Percentiles rank a stretch among this genome's conserved stretches.
These are phyloP conservation scores for Neurospora sp. DNA, from an alignment of 495 filamentous ascomycete genomes.

Conservation along the genomic window DNA sequence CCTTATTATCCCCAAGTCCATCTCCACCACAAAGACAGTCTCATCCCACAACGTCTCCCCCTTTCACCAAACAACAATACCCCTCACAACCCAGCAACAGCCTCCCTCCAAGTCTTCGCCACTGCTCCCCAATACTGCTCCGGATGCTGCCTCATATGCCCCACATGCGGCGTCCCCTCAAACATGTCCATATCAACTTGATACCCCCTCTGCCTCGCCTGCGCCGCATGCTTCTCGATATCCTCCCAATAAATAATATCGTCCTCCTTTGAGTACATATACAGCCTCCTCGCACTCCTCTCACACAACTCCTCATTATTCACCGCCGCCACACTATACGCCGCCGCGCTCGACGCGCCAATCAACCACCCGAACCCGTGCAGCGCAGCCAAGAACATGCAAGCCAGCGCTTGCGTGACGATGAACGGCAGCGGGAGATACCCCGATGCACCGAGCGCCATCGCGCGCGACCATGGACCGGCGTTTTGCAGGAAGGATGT, in stretches of 20 bases:
- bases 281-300: constrained; percentile 27
- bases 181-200: constrained; percentile 35
- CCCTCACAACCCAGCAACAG: not conserved
- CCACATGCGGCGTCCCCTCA: constrained; percentile 43
- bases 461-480: constrained; percentile 39
- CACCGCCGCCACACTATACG: constrained; percentile 25
- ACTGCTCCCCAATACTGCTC: constrained; percentile 46
- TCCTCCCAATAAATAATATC: constrained; percentile 45
- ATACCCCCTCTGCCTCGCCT: constrained; percentile 33
- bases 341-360: constrained; percentile 26
- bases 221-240: constrained; percentile 40
- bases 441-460: constrained; percentile 37
- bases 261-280: constrained; percentile 45
- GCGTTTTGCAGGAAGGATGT: constrained; percentile 38
- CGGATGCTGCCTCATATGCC: constrained; percentile 43
- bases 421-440: constrained; percentile 35
- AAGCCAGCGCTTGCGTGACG: constrained; percentile 32
- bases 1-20: not conserved
- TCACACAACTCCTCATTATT: constrained; percentile 22
- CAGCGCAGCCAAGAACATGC: constrained; percentile 22
- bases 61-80: not conserved
- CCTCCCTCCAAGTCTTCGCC: constrained; percentile 31
- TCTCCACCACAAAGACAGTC: not conserved
- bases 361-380: constrained; percentile 20
- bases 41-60: not conserved